A percentile compares a stretch with the other conserved stretches of the same genome.
Conservation (phyloP, 257 asterid genomes). For the Ehretia macrophylla region DNA sequence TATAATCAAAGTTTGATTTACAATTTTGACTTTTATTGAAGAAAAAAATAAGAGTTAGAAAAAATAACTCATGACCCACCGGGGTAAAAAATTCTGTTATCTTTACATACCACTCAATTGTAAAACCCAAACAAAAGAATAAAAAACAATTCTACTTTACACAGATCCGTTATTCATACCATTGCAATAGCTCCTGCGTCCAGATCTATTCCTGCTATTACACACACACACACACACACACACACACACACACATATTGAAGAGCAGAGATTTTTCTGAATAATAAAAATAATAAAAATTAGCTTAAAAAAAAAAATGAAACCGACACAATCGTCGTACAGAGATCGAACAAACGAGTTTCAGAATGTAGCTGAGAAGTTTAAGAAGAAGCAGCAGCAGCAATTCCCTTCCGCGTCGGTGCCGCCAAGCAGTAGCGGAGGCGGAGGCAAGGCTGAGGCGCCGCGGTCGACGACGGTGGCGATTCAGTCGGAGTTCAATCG, state of each 20-base stretch:
- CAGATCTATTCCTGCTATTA: too few relatives aligned
- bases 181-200: too few relatives aligned
- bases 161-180: too few relatives aligned
- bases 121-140: too few relatives aligned
- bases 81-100: too few relatives aligned
- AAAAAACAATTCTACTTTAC: too few relatives aligned
- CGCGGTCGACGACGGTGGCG: slow-evolving; percentile 47
- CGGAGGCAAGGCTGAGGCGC: slow-evolving; percentile 29
- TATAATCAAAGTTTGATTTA: too few relatives aligned
- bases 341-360: slow-evolving; percentile 93
- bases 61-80: too few relatives aligned
- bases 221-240: not conserved
- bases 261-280: not conserved
- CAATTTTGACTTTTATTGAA: too few relatives aligned
- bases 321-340: slow-evolving; percentile 57
- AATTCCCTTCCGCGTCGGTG: slow-evolving; percentile 30
- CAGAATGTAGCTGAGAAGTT: slow-evolving; percentile 60
- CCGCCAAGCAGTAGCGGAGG: slow-evolving; percentile 48
- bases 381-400: slow-evolving; percentile 45
- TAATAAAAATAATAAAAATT: too few relatives aligned
- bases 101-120: too few relatives aligned
- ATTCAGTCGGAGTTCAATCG: slow-evolving; percentile 82
- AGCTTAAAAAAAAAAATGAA: slow-evolving; percentile 40
- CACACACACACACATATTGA: not conserved
- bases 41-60: too few relatives aligned